Base-by-base conservation (phyloP, 225 moss, liverwort and hornwort genomes). In the Ulota crispa region DNA sequence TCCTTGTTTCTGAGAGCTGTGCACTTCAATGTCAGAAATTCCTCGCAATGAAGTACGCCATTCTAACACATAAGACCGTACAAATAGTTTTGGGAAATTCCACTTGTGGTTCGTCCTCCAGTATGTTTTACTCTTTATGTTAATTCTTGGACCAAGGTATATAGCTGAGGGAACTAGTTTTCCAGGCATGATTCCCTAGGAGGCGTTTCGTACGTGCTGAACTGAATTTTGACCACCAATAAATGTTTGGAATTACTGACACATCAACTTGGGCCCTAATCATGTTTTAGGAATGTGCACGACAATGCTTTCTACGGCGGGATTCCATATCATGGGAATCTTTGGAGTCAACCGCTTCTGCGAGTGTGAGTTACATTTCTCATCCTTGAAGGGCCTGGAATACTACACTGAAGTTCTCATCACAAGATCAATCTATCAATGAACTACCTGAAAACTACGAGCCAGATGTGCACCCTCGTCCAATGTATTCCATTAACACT, bases 241-340 rank as follows among this genome's bases (percentile, higher is more conserved):
- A 42, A 13, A n/a, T 47, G 32, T 57, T 21, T 23, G 60, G n/a
- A 59, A 10, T 28, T 26, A 56, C 68, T 37, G 24, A 62, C 61
- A 3, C 47, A 30, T 56, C 18, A n/a, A 65, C 19, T 18, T 42
- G 32, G 60, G 11, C 41, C 12, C 27, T 64, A 10, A 2, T 57
- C 52, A 47, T 60, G 39, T 62, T n/a, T 6, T 30, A 85, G 85
- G 82, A 68, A 85, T 72, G 13, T 85, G 7, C 78, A 85, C 31
- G 78, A 78, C 67, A 81, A 85, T 39, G 66, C 28, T 31, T 85
- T 85, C 62, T n/a, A n/a, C n/a, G n/a, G n/a, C n/a, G n/a, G n/a
- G n/a, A n/a, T n/a, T n/a, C n/a, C n/a, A n/a, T n/a, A n/a, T n/a
- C n/a, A n/a, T n/a, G n/a, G n/a, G n/a, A n/a, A n/a, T n/a, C n/a